Base-by-base conservation (phyloP, 345 rosid genomes). In the Erodium maritimum region DNA sequence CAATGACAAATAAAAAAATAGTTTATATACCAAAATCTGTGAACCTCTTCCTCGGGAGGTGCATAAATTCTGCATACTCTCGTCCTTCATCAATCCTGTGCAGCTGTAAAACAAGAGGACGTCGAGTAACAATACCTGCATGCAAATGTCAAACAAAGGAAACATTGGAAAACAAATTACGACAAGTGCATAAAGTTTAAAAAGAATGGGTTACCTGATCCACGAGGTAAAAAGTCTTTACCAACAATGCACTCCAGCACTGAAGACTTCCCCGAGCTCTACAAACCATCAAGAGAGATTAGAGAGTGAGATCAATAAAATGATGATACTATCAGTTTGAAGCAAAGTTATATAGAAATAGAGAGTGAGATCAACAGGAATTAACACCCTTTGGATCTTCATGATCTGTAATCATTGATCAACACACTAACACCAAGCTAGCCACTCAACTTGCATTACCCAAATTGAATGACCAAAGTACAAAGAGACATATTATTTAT, bases 181-280 rank as follows among this genome's bases (percentile, higher is more conserved):
- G 42, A 46, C 10, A 19, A 3, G n/a, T 19, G 50, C 3, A 14
- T 17, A 19, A 58, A 8, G 18, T 46, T 48, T 22, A 23, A n/a
- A 18, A 55, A 23, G 55, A 52, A 69, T 55, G 42, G 60, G 42
- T 55, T 77, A 91, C 95, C 98, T 37, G 98, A 79, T 16, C 98
- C 98, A 60, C 98, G 98, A 74, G 98, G 98, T 66, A 91, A 71
- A 64, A 91, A 88, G 61, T 88, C 98, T 72, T 91, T 91, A 29
- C 98, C 96, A 11, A 91, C 96, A 63, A 88, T 73, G 55, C 98
- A 86, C 71, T 91, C 98, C 62, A 88, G 78, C 65, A 91, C 96
- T 9, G 98, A 86, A 61, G 98, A 91, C 72, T 91, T 91, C 59
- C 98, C 98, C 50, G 98, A 88, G 72, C 98, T 91, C 98, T 91